Conservation (phyloP, 768 basidiomycete genomes). For the Russula abietina region DNA sequence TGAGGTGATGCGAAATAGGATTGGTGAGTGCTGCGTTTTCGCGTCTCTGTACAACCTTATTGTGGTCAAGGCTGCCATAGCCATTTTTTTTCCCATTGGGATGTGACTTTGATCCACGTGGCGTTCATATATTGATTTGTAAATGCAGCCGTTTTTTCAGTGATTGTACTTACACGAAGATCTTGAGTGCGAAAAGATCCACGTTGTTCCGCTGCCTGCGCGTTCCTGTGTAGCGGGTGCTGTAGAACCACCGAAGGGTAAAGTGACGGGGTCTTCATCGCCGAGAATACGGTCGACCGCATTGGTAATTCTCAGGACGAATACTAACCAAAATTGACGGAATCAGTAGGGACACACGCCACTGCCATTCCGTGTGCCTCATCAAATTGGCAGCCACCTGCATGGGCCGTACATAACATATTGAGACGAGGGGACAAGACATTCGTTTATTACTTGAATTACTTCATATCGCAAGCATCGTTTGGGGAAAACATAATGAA, state of each 20-base stretch:
- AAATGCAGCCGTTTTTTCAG: neutral
- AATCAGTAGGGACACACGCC: neutral
- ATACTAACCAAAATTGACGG: neutral
- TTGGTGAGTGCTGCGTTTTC: neutral
- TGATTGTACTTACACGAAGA: neutral
- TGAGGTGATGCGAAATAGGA: neutral
- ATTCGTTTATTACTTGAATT: neutral
- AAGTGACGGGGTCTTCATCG: slow-evolving; percentile 1
- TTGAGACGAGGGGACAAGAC: neutral
- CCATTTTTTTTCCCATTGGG: neutral
- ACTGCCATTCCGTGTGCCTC: neutral
- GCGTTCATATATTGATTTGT: neutral
- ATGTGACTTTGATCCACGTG: neutral
- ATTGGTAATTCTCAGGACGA: neutral
- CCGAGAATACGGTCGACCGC: neutral
- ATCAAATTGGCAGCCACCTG: neutral
- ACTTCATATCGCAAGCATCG: neutral
- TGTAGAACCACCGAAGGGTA: slow-evolving; percentile 2
- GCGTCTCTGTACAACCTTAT: neutral
- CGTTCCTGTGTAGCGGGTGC: too few species aligned
- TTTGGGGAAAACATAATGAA: neutral
- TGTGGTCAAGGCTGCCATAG: neutral
- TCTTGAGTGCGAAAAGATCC: neutral
- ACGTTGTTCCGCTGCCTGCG: neutral
- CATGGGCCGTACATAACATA: neutral